phyloP scores from a whole-genome alignment of 1,139 yeast genomes.

The Arxiozyma slooffiae region DNA sequence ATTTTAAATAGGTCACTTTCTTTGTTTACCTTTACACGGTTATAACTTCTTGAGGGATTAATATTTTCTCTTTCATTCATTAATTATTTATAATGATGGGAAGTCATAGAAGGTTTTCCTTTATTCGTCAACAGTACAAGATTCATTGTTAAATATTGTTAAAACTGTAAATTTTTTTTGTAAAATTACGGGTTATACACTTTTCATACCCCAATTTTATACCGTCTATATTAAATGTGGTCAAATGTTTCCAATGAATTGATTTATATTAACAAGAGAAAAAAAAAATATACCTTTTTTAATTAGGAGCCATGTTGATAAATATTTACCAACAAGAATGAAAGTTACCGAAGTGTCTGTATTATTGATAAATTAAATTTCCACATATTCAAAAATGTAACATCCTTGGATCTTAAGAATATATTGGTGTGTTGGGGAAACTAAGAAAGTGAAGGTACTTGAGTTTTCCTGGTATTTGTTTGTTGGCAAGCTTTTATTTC shows the following conservation, averaged over 20 bases:
- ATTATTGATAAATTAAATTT: too few species aligned
- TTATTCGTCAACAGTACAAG: constrained; percentile 85
- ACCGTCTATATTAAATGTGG: constrained; percentile 81
- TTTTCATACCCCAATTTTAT: constrained; percentile 91
- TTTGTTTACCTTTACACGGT: constrained; percentile 44
- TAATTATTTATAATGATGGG: constrained; percentile 76
- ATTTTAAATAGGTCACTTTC: background rate
- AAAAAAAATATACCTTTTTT: background rate
- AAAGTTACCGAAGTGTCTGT: too few species aligned
- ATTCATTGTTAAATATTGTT: constrained; percentile 84
- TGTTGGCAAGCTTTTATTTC: too few species aligned
- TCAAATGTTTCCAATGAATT: background rate
- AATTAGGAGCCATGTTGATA: background rate
- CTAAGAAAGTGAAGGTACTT: too few species aligned
- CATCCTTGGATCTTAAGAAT: too few species aligned
- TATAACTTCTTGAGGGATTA: constrained; percentile 55
- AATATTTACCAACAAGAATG: too few species aligned
- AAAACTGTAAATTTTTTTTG: constrained; percentile 84
- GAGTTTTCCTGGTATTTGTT: too few species aligned
- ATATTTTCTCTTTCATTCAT: constrained; percentile 58
- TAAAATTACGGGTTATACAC: constrained; percentile 91
- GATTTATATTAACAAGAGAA: too few species aligned
- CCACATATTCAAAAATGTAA: too few species aligned
- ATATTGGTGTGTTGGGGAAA: too few species aligned
- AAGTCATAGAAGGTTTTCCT: constrained; percentile 90